Evolutionary conservation across 176 grass and related monocot species (phyloP).

Genomic region (Hordeum marinum): DNA sequence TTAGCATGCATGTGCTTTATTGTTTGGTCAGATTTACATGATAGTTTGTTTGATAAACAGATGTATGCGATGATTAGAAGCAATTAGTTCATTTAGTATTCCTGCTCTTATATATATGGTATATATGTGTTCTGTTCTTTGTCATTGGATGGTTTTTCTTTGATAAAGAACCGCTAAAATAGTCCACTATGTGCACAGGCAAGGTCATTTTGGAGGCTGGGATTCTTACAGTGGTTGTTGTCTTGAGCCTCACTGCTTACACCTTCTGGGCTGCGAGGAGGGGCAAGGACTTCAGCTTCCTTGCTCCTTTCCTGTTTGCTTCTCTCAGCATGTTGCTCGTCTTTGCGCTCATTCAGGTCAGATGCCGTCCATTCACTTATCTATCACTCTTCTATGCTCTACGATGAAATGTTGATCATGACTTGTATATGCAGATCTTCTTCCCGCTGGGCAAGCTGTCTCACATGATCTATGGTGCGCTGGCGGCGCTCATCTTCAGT

Average conservation of each 20-base stretch:
- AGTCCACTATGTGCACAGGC: background rate
- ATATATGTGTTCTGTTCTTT: no score
- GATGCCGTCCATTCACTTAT: background rate
- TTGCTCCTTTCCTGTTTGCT: background rate
- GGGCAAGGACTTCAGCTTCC: background rate
- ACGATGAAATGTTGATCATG: background rate
- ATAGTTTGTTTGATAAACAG: background rate
- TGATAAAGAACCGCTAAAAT: background rate
- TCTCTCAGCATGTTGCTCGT: background rate
- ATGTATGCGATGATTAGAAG: background rate
- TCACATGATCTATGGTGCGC: slow-evolving; percentile 67
- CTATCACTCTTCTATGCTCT: background rate
- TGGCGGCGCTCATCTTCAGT: slow-evolving; percentile 65
- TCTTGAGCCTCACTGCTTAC: background rate
- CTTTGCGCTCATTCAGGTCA: background rate
- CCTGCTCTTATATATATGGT: no score
- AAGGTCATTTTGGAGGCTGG: background rate
- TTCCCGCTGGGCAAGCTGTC: slow-evolving; percentile 85
- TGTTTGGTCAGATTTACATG: background rate
- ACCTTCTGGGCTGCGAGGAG: background rate
- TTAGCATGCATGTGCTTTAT: background rate
- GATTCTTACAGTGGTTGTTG: background rate
- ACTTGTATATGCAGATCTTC: slow-evolving; percentile 40
- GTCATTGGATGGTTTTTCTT: no score
- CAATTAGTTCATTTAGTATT: background rate